Percentiles rank a stretch among this genome's conserved stretches.
Conservation (phyloP, 768 basidiomycete genomes). For the Lactarius psammicola region DNA sequence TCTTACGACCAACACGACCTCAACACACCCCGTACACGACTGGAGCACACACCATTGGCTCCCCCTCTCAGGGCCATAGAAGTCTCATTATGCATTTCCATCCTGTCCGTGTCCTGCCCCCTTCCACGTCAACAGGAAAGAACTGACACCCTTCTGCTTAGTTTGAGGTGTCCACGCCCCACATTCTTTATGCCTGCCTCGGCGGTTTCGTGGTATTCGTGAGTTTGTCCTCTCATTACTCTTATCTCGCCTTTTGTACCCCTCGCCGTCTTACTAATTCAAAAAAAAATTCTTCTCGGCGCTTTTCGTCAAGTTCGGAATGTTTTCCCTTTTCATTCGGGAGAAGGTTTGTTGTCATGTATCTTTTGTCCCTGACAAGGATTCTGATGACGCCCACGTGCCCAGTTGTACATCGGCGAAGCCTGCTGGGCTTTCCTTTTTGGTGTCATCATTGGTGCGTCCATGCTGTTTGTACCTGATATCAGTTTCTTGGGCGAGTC, state of each 20-base stretch:
- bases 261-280: neutral
- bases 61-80: neutral
- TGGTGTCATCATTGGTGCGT: conserved; percentile 81
- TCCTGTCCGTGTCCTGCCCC: conserved; percentile 41
- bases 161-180: conserved; percentile 65
- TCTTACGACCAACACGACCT: conserved; percentile 10
- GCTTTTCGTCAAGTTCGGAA: conserved; percentile 65
- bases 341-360: conserved; percentile 57
- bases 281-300: neutral
- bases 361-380: neutral
- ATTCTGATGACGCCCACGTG: conserved; percentile 13
- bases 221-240: conserved; percentile 32
- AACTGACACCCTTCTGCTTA: conserved; percentile 27
- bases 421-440: conserved; percentile 94
- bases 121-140: neutral
- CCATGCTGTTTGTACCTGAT: conserved; percentile 10
- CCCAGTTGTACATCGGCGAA: conserved; percentile 88
- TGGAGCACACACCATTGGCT: neutral
- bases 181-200: conserved; percentile 75
- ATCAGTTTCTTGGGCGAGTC: neutral
- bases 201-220: conserved; percentile 81
- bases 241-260: neutral
- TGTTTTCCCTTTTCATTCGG: conserved; percentile 90
- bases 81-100: conserved; percentile 45
- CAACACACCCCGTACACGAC: conserved; percentile 10